A percentile compares a stretch with the other conserved stretches of the same genome.
Conservation (phyloP, 2,329 filamentous ascomycete species). For the Hypoxylon rubiginosum region DNA sequence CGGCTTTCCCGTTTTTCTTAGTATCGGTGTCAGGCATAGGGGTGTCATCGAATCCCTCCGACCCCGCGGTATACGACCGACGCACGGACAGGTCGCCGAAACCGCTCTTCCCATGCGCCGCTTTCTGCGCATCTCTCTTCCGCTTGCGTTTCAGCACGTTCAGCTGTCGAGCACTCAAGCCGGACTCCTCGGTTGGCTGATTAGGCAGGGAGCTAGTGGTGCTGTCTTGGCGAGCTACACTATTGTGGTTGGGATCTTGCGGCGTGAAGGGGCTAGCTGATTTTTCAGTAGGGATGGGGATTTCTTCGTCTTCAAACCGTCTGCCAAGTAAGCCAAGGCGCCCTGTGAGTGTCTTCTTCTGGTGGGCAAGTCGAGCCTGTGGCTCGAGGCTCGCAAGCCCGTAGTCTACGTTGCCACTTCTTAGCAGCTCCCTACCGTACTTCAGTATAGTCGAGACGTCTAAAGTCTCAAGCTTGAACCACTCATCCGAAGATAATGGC, state of each 20-base stretch:
- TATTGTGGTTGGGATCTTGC: conserved; percentile 57
- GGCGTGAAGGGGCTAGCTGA: conserved; percentile 61
- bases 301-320: conserved; percentile 85
- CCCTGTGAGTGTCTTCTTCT: conserved; percentile 88
- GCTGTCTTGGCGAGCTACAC: conserved; percentile 55
- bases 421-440: conserved; percentile 85
- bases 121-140: conserved; percentile 89
- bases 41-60: conserved; percentile 74
- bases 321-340: conserved; percentile 88
- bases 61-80: conserved; percentile 70
- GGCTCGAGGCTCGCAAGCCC: conserved; percentile 85
- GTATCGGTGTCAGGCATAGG: conserved; percentile 64
- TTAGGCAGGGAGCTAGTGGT: conserved; percentile 53
- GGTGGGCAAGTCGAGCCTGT: conserved; percentile 81
- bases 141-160: conserved; percentile 96
- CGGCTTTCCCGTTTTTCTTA: conserved; percentile 75
- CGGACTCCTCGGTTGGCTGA: conserved; percentile 71
- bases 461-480: conserved; percentile 79
- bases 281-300: conserved; percentile 73
- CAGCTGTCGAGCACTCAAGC: conserved; percentile 90
- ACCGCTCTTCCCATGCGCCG: conserved; percentile 85
- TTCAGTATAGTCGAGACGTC: conserved; percentile 85
- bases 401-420: conserved; percentile 89
- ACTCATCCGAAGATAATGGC: conserved; percentile 66
- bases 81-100: conserved; percentile 87